phyloP scores from a whole-genome alignment of 1,284 basidiomycete genomes.

The Rugosomyces carneus region DNA sequence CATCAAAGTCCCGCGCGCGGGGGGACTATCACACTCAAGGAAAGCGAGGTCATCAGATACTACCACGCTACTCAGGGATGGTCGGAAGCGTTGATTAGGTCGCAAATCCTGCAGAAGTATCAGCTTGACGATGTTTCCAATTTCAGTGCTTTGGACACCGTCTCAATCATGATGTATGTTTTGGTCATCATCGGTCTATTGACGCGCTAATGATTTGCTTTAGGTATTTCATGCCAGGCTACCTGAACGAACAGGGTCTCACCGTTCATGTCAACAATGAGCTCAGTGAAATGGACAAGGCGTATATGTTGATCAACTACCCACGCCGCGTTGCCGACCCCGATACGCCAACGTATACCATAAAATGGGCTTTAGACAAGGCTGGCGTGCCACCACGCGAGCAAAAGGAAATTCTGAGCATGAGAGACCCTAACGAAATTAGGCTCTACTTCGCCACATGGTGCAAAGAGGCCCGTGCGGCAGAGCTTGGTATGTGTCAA shows the following conservation, averaged over 20 bases:
- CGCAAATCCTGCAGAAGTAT: not conserved
- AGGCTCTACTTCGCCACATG: slow-evolving; percentile 2
- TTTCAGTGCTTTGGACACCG: not conserved
- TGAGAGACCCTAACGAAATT: not conserved
- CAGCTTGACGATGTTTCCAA: not conserved
- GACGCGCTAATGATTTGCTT: not conserved
- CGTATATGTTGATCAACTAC: slow-evolving; percentile 1
- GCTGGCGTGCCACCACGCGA: slow-evolving; percentile 11
- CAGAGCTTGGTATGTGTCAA: not conserved
- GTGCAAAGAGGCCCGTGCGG: not conserved
- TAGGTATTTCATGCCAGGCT: slow-evolving; percentile 1
- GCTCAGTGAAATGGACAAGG: slow-evolving; percentile 14
- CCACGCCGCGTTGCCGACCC: not conserved
- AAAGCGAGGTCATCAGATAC: slow-evolving; percentile 1
- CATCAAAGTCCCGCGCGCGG: slow-evolving; percentile 24
- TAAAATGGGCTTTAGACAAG: not conserved
- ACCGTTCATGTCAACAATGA: not conserved
- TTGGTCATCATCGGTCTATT: no score
- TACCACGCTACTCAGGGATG: slow-evolving; percentile 13
- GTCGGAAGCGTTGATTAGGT: not conserved
- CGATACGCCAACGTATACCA: not conserved
- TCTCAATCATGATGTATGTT: not conserved
- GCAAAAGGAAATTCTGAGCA: slow-evolving; percentile 1
- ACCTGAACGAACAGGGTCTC: not conserved
- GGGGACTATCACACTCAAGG: slow-evolving; percentile 14